Conservation (phyloP, 1,284 basidiomycete species). For the Rhodotorula mucilaginosa region DNA sequence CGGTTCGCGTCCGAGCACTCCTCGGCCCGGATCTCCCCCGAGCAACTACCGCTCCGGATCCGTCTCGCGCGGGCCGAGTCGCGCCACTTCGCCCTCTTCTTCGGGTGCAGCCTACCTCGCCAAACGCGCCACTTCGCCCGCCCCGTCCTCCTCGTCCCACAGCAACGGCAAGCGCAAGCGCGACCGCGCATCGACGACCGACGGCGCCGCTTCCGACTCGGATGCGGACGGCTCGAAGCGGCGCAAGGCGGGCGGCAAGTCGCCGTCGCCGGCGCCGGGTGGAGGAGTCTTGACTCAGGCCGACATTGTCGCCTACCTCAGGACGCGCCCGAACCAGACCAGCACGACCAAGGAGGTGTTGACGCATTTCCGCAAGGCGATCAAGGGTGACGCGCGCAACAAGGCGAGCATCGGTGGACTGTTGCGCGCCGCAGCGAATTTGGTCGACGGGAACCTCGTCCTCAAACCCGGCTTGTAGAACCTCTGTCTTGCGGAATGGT, state of each 20-base stretch:
- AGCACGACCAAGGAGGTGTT: slow-evolving; percentile 57
- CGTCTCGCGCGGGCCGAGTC: slow-evolving; percentile 16
- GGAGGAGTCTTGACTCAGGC: slow-evolving; percentile 58
- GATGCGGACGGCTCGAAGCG: slow-evolving; percentile 31
- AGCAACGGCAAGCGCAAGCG: slow-evolving; percentile 34
- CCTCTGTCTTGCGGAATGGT: not conserved
- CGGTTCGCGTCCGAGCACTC: slow-evolving; percentile 1
- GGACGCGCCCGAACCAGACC: slow-evolving; percentile 60
- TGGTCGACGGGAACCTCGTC: slow-evolving; percentile 64
- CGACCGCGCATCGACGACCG: not conserved
- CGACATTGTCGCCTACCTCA: slow-evolving; percentile 70
- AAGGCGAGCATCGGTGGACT: slow-evolving; percentile 69
- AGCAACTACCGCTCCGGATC: slow-evolving; percentile 14
- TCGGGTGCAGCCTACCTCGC: slow-evolving; percentile 69
- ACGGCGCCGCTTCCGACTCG: slow-evolving; percentile 5
- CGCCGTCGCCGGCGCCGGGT: slow-evolving; percentile 46
- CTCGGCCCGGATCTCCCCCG: slow-evolving; percentile 2
- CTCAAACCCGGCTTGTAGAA: slow-evolving; percentile 34
- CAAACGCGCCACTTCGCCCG: slow-evolving; percentile 63
- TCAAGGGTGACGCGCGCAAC: slow-evolving; percentile 62
- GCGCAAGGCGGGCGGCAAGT: slow-evolving; percentile 25
- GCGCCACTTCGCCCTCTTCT: slow-evolving; percentile 51
- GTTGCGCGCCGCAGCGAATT: slow-evolving; percentile 68
- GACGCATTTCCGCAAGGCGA: slow-evolving; percentile 68
- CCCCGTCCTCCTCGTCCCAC: slow-evolving; percentile 12